These are phyloP conservation scores for Primulina huaijiensis DNA, from an alignment of 257 asterid genomes.

Conservation along the genomic window DNA sequence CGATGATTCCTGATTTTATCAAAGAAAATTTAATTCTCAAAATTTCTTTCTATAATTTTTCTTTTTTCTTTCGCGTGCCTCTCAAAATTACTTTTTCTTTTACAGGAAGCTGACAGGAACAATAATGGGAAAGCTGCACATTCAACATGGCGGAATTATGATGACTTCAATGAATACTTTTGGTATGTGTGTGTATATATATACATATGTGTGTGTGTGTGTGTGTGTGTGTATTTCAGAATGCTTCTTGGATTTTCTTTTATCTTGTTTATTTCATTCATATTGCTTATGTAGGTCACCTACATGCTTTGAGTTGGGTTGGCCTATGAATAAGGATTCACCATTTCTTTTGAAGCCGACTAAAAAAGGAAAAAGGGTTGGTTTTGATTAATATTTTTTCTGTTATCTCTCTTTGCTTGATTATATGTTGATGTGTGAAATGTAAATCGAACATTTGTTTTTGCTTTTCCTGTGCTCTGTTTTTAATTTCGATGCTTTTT, in stretches of 20 bases:
- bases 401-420: not conserved
- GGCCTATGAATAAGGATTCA: constrained; percentile 77
- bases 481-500: constrained; percentile 12
- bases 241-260: constrained; percentile 8
- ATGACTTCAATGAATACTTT: constrained; percentile 93
- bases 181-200: constrained; percentile 41
- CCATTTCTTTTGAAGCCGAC: constrained; percentile 56
- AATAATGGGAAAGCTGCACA: constrained; percentile 91
- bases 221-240: not conserved
- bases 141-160: constrained; percentile 94
- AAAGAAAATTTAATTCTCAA: constrained; percentile 13
- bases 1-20: constrained; percentile 6
- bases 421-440: not conserved
- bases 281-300: constrained; percentile 63
- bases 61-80: constrained; percentile 7
- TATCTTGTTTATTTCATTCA: constrained; percentile 13
- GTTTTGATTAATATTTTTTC: constrained; percentile 33
- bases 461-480: not conserved
- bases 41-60: constrained; percentile 1
- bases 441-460: not conserved
- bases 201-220: too few relatives aligned
- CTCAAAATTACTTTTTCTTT: constrained; percentile 9
- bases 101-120: constrained; percentile 73
- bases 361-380: constrained; percentile 73
- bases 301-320: constrained; percentile 77